Evolutionary conservation across 129 eudicot species (phyloP).

Genomic region (Arctium minus): DNA sequence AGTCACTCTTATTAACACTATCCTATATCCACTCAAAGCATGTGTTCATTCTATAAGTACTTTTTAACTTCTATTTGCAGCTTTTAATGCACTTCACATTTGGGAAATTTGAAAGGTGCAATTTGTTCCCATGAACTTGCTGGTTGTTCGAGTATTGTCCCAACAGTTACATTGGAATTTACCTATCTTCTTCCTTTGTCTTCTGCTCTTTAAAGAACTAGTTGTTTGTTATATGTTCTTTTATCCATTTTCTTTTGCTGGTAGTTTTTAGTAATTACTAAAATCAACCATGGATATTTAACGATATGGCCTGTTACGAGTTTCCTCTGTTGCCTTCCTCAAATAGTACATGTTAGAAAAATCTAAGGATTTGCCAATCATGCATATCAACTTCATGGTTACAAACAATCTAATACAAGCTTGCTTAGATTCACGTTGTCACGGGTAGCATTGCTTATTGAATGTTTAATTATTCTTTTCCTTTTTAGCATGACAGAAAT

Average conservation of each 20-base stretch:
- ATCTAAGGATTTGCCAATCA: neutral
- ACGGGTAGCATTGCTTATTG: neutral
- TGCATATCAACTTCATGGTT: neutral
- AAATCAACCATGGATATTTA: neutral
- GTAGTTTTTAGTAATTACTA: neutral
- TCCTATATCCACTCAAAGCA: neutral
- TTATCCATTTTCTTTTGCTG: neutral
- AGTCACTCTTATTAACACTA: neutral
- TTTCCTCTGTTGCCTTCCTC: neutral
- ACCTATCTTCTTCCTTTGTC: neutral
- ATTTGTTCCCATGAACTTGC: neutral
- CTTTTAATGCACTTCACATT: neutral
- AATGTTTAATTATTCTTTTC: slow-evolving; percentile 8
- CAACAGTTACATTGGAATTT: neutral
- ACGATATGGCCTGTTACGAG: neutral
- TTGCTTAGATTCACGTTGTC: neutral
- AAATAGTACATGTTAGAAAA: neutral
- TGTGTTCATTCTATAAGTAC: neutral
- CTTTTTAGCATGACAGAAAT: slow-evolving; percentile 67
- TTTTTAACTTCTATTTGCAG: neutral
- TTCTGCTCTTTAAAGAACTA: neutral
- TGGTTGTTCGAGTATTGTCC: neutral
- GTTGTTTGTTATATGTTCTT: neutral
- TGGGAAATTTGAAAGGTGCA: neutral
- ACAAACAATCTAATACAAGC: neutral